A percentile compares a stretch with the other conserved stretches of the same genome.
These are phyloP conservation scores for Friedmanniomyces endolithicus DNA, from an alignment of 495 filamentous ascomycete species.

Conservation along the genomic window DNA sequence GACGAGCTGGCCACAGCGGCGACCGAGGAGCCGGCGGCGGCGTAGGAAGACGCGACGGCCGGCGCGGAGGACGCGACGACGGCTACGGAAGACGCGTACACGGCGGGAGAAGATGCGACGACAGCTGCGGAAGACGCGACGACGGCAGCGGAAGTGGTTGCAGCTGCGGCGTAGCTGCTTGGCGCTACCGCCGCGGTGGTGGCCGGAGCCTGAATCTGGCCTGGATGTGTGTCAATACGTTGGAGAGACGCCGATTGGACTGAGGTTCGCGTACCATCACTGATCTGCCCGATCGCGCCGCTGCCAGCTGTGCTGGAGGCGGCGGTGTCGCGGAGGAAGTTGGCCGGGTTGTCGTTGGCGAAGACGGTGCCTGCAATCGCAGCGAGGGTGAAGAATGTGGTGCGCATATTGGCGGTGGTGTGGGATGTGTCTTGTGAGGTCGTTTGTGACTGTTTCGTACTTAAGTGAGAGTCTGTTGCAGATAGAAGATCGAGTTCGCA, in stretches of 20 bases:
- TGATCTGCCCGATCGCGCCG: constrained; percentile 10
- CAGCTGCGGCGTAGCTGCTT: neutral
- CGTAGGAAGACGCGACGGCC: neutral
- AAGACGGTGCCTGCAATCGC: constrained; percentile 13
- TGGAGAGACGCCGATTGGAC: neutral
- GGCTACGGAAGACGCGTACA: neutral
- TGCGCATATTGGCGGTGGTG: constrained; percentile 9
- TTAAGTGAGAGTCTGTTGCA: neutral
- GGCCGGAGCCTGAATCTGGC: constrained; percentile 4
- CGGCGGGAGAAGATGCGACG: too few relatives aligned
- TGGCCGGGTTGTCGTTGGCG: neutral
- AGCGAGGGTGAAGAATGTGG: constrained; percentile 9
- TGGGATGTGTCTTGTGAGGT: neutral
- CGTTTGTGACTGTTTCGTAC: neutral
- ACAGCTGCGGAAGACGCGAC: neutral
- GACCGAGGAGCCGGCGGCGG: neutral
- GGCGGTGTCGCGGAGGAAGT: constrained; percentile 4
- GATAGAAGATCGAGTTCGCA: too few relatives aligned
- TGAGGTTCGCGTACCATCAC: neutral
- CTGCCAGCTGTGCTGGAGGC: neutral
- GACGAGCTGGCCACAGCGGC: neutral
- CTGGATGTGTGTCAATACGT: neutral
- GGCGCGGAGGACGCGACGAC: neutral
- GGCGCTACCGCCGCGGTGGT: neutral
- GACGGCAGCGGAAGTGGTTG: neutral